Percentiles rank a stretch among this genome's conserved stretches.
These are phyloP conservation scores for Penicillium sp. DNA, from an alignment of 2,329 filamentous ascomycete genomes.

Conservation along the genomic window DNA sequence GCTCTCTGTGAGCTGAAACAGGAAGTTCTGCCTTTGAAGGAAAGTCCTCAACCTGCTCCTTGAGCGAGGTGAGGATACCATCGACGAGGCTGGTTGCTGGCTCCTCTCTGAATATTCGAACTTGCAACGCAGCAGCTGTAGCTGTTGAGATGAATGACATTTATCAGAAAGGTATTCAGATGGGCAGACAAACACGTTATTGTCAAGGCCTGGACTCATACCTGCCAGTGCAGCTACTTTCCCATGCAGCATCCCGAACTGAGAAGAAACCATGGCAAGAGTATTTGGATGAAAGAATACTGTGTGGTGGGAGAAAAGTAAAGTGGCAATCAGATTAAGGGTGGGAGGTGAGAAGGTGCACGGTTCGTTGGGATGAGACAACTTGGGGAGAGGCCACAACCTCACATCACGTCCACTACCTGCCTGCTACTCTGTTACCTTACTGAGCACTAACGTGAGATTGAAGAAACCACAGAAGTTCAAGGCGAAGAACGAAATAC, in stretches of 20 bases:
- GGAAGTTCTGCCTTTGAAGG: conserved; percentile 6
- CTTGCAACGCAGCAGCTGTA: conserved; percentile 17
- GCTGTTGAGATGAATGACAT: background rate
- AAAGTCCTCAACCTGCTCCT: conserved; percentile 17
- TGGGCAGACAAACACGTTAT: background rate
- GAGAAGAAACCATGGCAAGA: too few relatives aligned
- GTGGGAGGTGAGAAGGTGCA: background rate
- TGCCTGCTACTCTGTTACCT: too few relatives aligned
- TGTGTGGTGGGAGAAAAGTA: background rate
- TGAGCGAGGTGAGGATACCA: conserved; percentile 6
- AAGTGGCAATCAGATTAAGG: background rate
- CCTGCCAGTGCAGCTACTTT: background rate
- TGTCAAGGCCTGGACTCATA: background rate
- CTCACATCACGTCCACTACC: too few relatives aligned
- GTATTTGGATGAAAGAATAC: too few relatives aligned
- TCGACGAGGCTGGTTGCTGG: too few relatives aligned
- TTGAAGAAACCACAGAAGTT: conserved; percentile 10
- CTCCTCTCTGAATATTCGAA: conserved; percentile 2
- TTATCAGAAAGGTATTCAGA: background rate
- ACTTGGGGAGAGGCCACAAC: too few relatives aligned
- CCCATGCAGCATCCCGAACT: too few relatives aligned
- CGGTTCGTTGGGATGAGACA: too few relatives aligned
- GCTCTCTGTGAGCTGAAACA: conserved; percentile 11
- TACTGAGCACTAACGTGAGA: background rate
- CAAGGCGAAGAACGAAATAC: background rate